Base-by-base conservation (phyloP, 352 stramenopile species). In the Globisporangium splendens region DNA sequence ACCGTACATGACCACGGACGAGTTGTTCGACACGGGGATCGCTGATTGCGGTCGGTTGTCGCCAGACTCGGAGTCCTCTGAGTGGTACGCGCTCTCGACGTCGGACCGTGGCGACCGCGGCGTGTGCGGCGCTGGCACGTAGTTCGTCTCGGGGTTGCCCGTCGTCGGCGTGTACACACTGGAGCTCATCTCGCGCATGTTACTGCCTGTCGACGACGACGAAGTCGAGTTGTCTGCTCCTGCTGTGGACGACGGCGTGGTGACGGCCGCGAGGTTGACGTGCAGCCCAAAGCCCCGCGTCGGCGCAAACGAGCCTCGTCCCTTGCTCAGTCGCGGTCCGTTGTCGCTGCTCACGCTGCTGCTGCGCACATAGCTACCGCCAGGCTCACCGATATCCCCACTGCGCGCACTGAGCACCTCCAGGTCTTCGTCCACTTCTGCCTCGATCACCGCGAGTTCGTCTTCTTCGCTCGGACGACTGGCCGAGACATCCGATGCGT, bases 351-450 rank as follows among this genome's bases (percentile, higher is more conserved):
- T 35, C 28, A 35, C 33, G 11, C 57, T 54, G 35, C 38, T 49
- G 63, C 56, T 51, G 57, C 53, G 43, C 64, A 31, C 65, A 17
- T 48, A 65, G 41, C 67, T 80, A 58, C 69, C 72, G 22, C 67
- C 66, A 33, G 71, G 73, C 52, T 82, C 71, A 52, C 67, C 67
- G 31, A 76, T 72, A 47, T 88, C 79, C 24, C 79, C 73, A 47
- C 79, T 90, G 59, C 76, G 77, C n/a, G 72, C 76, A 62, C 83
- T 92, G 21, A 89, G 65, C 18, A 92, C 78, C 46, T 92, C 83
- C 43, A 92, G 69, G 58, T 86, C 82, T 22, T 92, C 83, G 56
- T 92, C 83, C 44, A 92, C 83, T 56, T 90, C 79, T 48, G 79
- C 79, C 69, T 89, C 77, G 50, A 92, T 92, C 24, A 57, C 78